Evolutionary conservation across 75 land plant species (phyloP).

Genomic region (Larix kaempferi): DNA sequence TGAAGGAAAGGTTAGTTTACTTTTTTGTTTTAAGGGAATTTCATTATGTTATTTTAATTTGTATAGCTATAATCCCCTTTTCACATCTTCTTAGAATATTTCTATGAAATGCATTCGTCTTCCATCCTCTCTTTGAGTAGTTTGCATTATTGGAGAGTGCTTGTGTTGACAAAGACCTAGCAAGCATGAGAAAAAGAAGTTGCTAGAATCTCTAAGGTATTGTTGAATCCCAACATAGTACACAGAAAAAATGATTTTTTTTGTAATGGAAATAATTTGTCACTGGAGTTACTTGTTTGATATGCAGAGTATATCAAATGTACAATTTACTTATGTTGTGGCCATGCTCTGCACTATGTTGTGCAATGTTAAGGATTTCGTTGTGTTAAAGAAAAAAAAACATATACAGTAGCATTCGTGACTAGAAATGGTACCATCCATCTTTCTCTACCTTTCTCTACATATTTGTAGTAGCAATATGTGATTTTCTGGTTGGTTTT

Average conservation of each 20-base stretch:
- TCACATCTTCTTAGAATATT: background rate
- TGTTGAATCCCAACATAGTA: background rate
- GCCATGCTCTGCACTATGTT: too few relatives aligned
- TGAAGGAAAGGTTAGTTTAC: slow-evolving; percentile 82
- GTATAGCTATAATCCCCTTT: background rate
- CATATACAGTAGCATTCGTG: too few relatives aligned
- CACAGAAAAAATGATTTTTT: background rate
- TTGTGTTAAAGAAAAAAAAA: too few relatives aligned
- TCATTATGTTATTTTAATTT: background rate
- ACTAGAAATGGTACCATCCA: too few relatives aligned
- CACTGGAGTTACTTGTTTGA: background rate
- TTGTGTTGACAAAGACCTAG: slow-evolving; percentile 92
- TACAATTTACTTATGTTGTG: background rate
- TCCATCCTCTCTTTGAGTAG: slow-evolving; percentile 29
- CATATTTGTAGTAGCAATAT: too few relatives aligned
- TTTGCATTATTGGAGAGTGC: slow-evolving; percentile 91
- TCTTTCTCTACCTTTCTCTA: too few relatives aligned
- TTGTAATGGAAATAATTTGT: background rate
- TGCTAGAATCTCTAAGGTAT: slow-evolving; percentile 74
- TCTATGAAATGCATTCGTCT: background rate
- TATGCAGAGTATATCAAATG: background rate
- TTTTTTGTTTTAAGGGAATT: background rate
- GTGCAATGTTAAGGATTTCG: too few relatives aligned
- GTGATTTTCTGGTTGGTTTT: too few relatives aligned
- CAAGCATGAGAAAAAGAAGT: slow-evolving; percentile 77